Conservation (phyloP, 805 yeast species). For the Yueomyces sp. region DNA sequence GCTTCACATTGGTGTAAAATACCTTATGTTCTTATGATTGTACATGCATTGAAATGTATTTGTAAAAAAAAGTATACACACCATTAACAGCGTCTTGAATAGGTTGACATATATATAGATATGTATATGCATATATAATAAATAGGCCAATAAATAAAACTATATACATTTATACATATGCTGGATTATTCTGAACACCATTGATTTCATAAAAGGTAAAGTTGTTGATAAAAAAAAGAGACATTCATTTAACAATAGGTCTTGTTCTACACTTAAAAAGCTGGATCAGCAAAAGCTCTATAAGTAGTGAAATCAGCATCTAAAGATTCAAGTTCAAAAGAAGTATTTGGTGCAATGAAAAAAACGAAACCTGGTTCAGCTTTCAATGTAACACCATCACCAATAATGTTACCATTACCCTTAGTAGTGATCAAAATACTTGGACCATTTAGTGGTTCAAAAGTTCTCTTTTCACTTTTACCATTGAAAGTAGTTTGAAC, state of each 20-base stretch:
- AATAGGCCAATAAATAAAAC: too few species aligned
- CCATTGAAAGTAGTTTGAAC: constrained; percentile 57
- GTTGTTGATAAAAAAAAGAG: too few species aligned
- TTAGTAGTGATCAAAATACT: constrained; percentile 73
- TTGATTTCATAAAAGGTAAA: too few species aligned
- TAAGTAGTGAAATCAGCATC: constrained; percentile 58
- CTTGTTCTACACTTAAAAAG: neutral
- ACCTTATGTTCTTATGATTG: too few species aligned
- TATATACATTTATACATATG: too few species aligned
- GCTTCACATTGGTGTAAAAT: too few species aligned
- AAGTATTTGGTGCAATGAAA: constrained; percentile 70
- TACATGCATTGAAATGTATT: too few species aligned
- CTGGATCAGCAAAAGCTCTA: constrained; percentile 80
- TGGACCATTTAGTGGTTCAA: constrained; percentile 68
- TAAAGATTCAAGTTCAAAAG: constrained; percentile 43
- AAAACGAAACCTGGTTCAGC: constrained; percentile 67
- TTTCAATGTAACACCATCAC: constrained; percentile 28
- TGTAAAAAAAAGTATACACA: too few species aligned
- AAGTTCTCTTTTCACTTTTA: constrained; percentile 33
- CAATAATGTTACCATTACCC: constrained; percentile 55
- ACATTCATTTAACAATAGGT: too few species aligned
- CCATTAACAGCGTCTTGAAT: too few species aligned
- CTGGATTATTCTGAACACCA: too few species aligned
- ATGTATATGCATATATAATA: too few species aligned
- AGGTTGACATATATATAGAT: neutral